A percentile compares a stretch with the other conserved stretches of the same genome.
Evolutionary conservation across 2,329 filamentous ascomycete species (phyloP).

Genomic region (Colletotrichum lindemuthianum): DNA sequence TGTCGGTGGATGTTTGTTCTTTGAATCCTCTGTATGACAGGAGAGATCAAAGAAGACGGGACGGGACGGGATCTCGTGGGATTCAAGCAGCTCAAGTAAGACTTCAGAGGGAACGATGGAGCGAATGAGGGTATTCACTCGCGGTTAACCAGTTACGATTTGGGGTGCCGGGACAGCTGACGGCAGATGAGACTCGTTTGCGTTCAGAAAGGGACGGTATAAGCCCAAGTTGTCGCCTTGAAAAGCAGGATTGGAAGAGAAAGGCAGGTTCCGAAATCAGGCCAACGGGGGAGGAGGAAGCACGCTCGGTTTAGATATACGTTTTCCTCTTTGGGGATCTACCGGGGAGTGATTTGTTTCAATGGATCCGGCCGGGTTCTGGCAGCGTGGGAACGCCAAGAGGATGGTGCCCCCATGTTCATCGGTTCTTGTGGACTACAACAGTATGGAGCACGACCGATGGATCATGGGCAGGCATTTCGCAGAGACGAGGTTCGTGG

Average conservation of each 20-base stretch:
- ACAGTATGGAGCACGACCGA: no score
- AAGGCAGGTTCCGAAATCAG: slow-evolving; percentile 27
- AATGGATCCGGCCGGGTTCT: no score
- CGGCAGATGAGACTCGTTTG: neutral
- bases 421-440: no score
- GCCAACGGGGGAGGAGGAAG: slow-evolving; percentile 15
- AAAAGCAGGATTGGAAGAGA: slow-evolving; percentile 6
- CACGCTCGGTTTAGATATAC: slow-evolving; percentile 21
- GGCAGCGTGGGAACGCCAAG: no score
- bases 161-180: neutral
- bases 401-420: no score
- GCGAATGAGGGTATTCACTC: neutral
- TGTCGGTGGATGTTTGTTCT: no score
- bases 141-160: neutral
- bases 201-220: neutral
- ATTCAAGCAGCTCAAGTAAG: slow-evolving; percentile 19
- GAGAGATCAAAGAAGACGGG: neutral
- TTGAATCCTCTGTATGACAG: no score
- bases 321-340: slow-evolving; percentile 7
- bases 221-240: slow-evolving; percentile 8
- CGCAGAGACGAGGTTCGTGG: no score
- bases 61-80: slow-evolving; percentile 9
- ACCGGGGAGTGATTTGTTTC: slow-evolving; percentile 24
- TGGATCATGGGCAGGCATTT: no score
- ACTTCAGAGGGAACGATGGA: slow-evolving; percentile 4